Evolutionary conservation across 768 basidiomycete species (phyloP), one percentile per base, ranked within the genome.

Genomic region (Phallus indusiatus): DNA sequence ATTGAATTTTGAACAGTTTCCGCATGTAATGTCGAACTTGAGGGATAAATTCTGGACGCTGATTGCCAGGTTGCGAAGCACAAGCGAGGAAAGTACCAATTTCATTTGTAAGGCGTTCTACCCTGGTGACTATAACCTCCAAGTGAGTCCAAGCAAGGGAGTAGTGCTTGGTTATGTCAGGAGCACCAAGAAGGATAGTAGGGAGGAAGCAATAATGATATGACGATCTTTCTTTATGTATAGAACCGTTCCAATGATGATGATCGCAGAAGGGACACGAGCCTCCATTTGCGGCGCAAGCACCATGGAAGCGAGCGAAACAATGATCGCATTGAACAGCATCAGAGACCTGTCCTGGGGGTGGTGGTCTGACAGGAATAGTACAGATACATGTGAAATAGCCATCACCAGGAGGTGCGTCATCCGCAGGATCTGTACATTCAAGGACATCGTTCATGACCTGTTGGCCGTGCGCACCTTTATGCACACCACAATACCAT

Each of bases 201-300:
- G 89, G 86, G 22, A 92, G 77, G 70, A 81, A 89, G 68, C 83
- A 86, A 71, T 86, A 92, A 67, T 92, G 88, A 81, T 83, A 93
- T 64, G 78, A 86, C 7, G 56, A 46, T 52, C 90, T 83, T 63
- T 87, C 81, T 70, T 90, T 91, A 68, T 83, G 82, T 55, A 92
- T 84, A 2, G 86, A 80, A 18, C 90, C 90, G 64, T 92, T 90
- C 90, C 90, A 92, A 66, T 93, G 90, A 62, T 90, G 86, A 65
- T 90, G 89, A 63, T 93, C 90, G 64, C 90, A 93, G 75, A 93
- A 93, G 0, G 90, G 90, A 67, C 90, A 93, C 5, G 90, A 93
- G 36, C 90, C 90, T n/a, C 90, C 90, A 63, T 86, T 88, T 64
- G 84, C 85, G 11, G 89, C 90, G 65, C 90, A 92, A 53, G 83